Base-by-base conservation (phyloP, 2,329 filamentous ascomycete genomes). In the Alternaria solani region DNA sequence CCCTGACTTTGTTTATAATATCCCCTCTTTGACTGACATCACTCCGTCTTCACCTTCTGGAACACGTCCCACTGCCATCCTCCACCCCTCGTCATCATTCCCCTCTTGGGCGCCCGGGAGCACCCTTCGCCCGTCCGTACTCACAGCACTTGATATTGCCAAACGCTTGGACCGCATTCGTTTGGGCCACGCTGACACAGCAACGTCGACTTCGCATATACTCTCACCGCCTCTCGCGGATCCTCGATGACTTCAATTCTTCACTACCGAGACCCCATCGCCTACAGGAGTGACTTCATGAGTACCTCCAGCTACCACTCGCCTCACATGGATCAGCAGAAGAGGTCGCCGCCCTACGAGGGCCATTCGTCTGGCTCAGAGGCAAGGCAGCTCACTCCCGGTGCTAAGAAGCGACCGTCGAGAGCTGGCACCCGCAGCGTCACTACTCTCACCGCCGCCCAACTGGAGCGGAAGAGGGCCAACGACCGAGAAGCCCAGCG, bases 401-500 rank as follows among this genome's bases (percentile, higher is more conserved):
- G 76, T 28, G 67, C 71, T 57, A 84, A 83, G 74, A 82, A 83
- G 68, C 76, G 83, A 39, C 80, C 81, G 18, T 85, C 85, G 46
- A 80, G 85, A 72, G 84, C 84, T 36, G 85, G 85, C 11, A 85
- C 84, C 44, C 82, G 86, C 59, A 87, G 84, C 71, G 86, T 87
- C 42, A 84, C 83, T 38, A 85, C 84, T 9, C 78, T 88, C 55
- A 86, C 85, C 16, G 81, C 84, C 32, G 85, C 86, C 59, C 86
- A 87, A 68, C 78, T 88, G 49, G 86, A 87, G 67, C 79, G 86
- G 51, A 88, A 88, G 73, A 80, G 86, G 60, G 86, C 86, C 62
- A 87, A 87, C 72, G 86, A 88, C 72, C 81, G 86, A 62, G 86
- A 88, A 74, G 85, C 86, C 55, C 86, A 88, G 70, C 81, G 85